These are phyloP conservation scores for Myriosclerotinia scirpicola DNA, from an alignment of 2,329 filamentous ascomycete genomes.

Conservation along the genomic window DNA sequence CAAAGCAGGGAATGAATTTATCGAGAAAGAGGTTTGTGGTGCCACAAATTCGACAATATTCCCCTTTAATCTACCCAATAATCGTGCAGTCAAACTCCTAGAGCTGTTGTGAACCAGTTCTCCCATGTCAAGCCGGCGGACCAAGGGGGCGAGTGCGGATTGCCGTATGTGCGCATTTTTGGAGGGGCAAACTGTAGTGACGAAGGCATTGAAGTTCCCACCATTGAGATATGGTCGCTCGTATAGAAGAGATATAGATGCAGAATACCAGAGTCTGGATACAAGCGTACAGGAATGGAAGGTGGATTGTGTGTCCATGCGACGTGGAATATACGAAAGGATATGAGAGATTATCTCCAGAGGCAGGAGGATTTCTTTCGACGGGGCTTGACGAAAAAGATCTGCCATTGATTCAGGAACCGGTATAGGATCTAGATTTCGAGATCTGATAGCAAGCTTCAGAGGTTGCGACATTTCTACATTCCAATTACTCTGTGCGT, in stretches of 20 bases:
- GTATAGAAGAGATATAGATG: conserved; percentile 36
- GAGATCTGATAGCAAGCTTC: conserved; percentile 24
- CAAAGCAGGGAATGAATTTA: conserved; percentile 41
- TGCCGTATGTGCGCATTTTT: conserved; percentile 42
- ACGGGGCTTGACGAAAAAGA: conserved; percentile 16
- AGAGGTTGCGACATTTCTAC: conserved; percentile 38
- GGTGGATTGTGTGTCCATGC: conserved; percentile 29
- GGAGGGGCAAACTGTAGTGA: conserved; percentile 40
- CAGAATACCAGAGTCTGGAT: conserved; percentile 39
- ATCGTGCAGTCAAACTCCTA: conserved; percentile 38
- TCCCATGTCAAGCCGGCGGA: conserved; percentile 40
- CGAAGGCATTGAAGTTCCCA: conserved; percentile 39
- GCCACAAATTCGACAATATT: conserved; percentile 41
- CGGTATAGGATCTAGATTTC: background rate
- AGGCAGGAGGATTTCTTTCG: conserved; percentile 37
- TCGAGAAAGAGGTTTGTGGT: conserved; percentile 40
- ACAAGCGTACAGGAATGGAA: conserved; percentile 39
- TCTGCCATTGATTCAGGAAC: background rate
- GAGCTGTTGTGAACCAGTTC: conserved; percentile 39
- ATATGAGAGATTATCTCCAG: conserved; percentile 40
- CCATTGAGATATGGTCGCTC: conserved; percentile 36
- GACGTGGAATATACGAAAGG: conserved; percentile 36
- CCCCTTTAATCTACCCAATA: conserved; percentile 40
- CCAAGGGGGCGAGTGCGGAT: conserved; percentile 36
- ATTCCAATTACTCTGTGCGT: conserved; percentile 40